Conservation (phyloP, 2,329 filamentous ascomycete genomes). For the Penicillium sp. region DNA sequence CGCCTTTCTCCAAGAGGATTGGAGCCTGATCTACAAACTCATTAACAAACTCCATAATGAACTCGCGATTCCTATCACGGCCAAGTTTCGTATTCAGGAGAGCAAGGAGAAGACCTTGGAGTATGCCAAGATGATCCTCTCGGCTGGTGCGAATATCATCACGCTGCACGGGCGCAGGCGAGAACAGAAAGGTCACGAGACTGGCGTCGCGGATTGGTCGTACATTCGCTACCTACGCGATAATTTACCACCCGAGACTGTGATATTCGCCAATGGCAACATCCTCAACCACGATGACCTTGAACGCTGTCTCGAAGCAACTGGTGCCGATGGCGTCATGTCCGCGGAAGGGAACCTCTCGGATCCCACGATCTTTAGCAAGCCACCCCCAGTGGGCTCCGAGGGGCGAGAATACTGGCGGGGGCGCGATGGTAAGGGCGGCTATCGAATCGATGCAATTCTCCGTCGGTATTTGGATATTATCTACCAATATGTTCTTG, state of each 20-base stretch:
- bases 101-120: constrained; percentile 80
- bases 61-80: constrained; percentile 80
- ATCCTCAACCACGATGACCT: constrained; percentile 79
- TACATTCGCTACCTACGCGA: constrained; percentile 79
- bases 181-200: constrained; percentile 95
- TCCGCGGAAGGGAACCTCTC: constrained; percentile 92
- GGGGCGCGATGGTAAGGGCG: constrained; percentile 71
- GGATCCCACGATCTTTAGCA: constrained; percentile 81
- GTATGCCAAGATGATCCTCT: constrained; percentile 83
- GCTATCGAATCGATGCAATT: constrained; percentile 84
- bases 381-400: constrained; percentile 60
- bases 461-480: constrained; percentile 88
- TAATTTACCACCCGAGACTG: constrained; percentile 77
- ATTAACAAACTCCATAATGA: constrained; percentile 78
- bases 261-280: constrained; percentile 96
- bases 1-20: constrained; percentile 91
- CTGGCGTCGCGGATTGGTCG: constrained; percentile 89
- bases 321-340: constrained; percentile 91
- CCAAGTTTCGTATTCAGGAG: constrained; percentile 89
- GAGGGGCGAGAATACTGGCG: constrained; percentile 84
- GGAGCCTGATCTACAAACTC: constrained; percentile 74
- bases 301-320: constrained; percentile 71
- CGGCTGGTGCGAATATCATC: constrained; percentile 85
- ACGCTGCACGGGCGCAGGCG: constrained; percentile 85
- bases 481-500: constrained; percentile 72